Percentiles rank a stretch among this genome's conserved stretches.
Evolutionary conservation across 208 protist genomes (phyloP).

Genomic region (Dictyostelium gargantuum): DNA sequence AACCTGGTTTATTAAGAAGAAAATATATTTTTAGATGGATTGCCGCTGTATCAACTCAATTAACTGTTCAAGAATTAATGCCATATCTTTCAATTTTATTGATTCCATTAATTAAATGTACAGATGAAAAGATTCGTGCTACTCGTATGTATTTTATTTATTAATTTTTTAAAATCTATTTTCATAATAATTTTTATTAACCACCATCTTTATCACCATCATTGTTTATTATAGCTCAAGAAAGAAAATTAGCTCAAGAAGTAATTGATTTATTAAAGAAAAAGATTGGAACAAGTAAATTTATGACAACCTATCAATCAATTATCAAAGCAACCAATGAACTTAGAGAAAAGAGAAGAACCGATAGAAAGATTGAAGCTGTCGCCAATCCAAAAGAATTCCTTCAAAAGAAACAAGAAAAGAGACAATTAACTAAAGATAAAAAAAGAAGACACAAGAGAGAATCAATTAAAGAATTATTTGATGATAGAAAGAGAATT

Average conservation of each 20-base stretch:
- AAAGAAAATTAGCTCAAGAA: conserved; percentile 19
- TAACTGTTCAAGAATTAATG: not conserved
- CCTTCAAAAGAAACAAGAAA: not conserved
- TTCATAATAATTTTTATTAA: no score
- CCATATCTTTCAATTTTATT: not conserved
- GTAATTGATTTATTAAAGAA: conserved; percentile 34
- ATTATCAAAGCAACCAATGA: not conserved
- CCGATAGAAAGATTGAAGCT: not conserved
- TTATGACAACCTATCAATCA: not conserved
- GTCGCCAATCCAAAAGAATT: conserved; percentile 11
- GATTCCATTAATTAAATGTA: conserved; percentile 18
- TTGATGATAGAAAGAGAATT: conserved; percentile 26
- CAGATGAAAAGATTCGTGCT: not conserved
- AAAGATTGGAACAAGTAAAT: not conserved
- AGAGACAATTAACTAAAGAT: not conserved
- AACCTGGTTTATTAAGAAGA: conserved; percentile 22
- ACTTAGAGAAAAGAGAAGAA: not conserved
- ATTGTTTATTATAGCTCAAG: no score
- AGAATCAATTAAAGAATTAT: not conserved
- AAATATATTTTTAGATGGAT: conserved; percentile 63
- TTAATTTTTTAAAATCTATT: not conserved
- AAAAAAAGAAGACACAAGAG: not conserved
- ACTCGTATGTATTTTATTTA: no score
- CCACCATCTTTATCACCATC: no score
- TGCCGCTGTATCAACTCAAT: conserved; percentile 1